These are phyloP conservation scores for Zymoseptoria crescenta DNA, from an alignment of 2,329 filamentous ascomycete species.

Conservation along the genomic window DNA sequence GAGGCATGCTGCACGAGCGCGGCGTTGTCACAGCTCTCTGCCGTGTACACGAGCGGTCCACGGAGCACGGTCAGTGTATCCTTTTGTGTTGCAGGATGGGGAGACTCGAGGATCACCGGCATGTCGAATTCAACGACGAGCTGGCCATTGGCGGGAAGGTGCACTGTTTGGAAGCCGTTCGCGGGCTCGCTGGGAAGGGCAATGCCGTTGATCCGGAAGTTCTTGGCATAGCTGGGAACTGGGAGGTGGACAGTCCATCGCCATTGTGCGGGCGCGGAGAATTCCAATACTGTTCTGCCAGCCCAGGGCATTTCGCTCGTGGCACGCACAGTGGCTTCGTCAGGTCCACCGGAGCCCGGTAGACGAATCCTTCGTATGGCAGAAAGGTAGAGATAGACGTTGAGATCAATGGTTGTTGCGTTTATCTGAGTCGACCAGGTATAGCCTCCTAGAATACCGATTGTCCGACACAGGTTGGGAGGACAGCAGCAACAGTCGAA, in stretches of 20 bases:
- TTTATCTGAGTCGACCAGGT: slow-evolving; percentile 1
- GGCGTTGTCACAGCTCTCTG: slow-evolving; percentile 2
- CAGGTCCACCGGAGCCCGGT: not conserved
- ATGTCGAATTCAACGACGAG: slow-evolving; percentile 1
- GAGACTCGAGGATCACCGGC: not conserved
- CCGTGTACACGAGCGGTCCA: slow-evolving; percentile 1
- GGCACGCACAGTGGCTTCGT: not conserved
- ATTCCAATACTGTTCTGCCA: not conserved
- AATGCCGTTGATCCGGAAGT: slow-evolving; percentile 1
- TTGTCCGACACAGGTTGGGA: slow-evolving; percentile 1
- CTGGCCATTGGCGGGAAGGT: not conserved
- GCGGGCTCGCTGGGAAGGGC: not conserved
- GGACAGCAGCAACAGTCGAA: slow-evolving; percentile 3
- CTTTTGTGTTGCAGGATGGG: slow-evolving; percentile 1
- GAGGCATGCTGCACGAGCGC: not conserved
- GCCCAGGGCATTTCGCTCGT: slow-evolving; percentile 1
- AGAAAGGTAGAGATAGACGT: slow-evolving; percentile 2
- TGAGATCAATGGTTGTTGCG: not conserved
- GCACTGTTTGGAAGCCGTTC: not conserved
- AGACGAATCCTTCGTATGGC: not conserved
- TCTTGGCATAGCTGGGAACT: not conserved
- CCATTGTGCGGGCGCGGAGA: slow-evolving; percentile 1
- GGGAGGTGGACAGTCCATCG: slow-evolving; percentile 1
- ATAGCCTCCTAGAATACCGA: slow-evolving; percentile 1
- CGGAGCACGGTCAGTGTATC: slow-evolving; percentile 1